A percentile compares a stretch with the other conserved stretches of the same genome.
Evolutionary conservation across 1,284 basidiomycete species (phyloP).

Genomic region (Ustilago crameri): DNA sequence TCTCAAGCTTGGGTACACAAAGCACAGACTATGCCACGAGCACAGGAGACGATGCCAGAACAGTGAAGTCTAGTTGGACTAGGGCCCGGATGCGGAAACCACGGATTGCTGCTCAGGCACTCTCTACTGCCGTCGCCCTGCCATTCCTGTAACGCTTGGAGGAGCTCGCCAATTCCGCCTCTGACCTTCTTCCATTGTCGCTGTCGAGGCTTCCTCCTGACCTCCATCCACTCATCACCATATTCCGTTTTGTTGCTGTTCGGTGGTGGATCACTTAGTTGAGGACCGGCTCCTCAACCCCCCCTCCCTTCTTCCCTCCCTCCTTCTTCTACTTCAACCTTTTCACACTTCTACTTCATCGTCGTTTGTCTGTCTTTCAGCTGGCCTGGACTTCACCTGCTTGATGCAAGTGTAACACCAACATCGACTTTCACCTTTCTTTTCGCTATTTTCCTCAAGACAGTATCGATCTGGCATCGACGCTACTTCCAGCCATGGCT

Average conservation of each 20-base stretch:
- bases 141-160: no score
- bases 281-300: slow-evolving; percentile 19
- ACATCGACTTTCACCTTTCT: no score
- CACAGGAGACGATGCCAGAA: no score
- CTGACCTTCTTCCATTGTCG: not conserved
- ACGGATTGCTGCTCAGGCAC: not conserved
- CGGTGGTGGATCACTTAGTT: not conserved
- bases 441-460: not conserved
- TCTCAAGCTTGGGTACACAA: no score
- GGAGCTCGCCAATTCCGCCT: not conserved
- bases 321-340: not conserved
- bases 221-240: slow-evolving; percentile 22
- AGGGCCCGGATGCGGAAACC: no score
- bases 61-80: no score
- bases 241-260: no score
- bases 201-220: not conserved
- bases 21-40: no score
- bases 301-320: slow-evolving; percentile 1
- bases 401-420: slow-evolving; percentile 8
- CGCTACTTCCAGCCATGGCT: not conserved
- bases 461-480: not conserved
- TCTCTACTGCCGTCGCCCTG: not conserved
- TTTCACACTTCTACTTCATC: not conserved
- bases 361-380: slow-evolving; percentile 8
- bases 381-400: slow-evolving; percentile 12